phyloP scores from a whole-genome alignment of 2,329 filamentous ascomycete genomes.

The Monilinia aucupariae region DNA sequence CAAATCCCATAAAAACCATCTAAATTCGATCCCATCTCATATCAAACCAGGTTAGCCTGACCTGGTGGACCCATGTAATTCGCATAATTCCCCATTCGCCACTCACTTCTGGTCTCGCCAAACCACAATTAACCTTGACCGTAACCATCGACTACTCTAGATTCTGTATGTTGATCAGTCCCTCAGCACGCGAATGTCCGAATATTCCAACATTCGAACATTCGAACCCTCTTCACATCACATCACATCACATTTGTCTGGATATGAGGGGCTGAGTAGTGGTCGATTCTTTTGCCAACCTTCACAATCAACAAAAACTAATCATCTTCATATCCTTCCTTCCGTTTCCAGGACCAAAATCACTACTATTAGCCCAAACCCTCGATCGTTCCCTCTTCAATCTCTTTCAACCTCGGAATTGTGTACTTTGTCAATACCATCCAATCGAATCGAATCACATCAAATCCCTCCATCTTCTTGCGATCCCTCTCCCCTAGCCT shows the following conservation, averaged over 20 bases:
- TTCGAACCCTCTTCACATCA: background rate
- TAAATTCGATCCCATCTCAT: slow-evolving; percentile 5
- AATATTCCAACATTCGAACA: background rate
- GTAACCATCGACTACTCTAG: background rate
- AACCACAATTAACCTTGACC: background rate
- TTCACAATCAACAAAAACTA: background rate
- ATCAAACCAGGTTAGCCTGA: too few relatives aligned
- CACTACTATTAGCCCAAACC: background rate
- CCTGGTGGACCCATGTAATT: background rate
- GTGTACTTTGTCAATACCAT: background rate
- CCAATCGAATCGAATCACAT: background rate
- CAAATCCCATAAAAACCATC: background rate
- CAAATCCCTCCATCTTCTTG: background rate
- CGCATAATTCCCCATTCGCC: background rate
- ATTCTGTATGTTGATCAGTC: background rate
- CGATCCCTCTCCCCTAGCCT: background rate
- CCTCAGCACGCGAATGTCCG: background rate
- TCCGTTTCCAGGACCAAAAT: background rate
- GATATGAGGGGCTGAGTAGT: background rate
- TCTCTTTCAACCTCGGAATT: background rate
- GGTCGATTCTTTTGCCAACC: too few relatives aligned
- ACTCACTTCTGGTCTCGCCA: slow-evolving; percentile 10
- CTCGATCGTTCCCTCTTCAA: background rate
- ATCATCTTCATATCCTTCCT: background rate
- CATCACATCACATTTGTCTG: too few relatives aligned